A percentile compares a stretch with the other conserved stretches of the same genome.
phyloP scores from a whole-genome alignment of 2,329 filamentous ascomycete species.

The Periconia digitata region DNA sequence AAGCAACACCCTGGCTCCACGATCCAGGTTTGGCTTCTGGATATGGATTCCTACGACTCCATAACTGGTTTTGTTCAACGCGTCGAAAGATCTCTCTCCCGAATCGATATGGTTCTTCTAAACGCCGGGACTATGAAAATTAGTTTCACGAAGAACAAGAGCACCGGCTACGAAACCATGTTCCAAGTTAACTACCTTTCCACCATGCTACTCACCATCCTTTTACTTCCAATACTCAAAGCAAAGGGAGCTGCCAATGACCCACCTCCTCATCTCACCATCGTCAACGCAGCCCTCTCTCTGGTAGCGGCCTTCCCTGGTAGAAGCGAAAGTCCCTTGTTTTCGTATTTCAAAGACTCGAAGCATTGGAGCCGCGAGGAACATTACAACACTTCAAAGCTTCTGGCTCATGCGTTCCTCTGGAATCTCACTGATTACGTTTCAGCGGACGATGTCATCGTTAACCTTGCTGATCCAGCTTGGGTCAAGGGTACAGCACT shows the following conservation, averaged over 20 bases:
- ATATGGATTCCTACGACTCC: slow-evolving; percentile 25
- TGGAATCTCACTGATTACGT: slow-evolving; percentile 16
- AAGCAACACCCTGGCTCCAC: slow-evolving; percentile 12
- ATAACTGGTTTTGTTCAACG: slow-evolving; percentile 21
- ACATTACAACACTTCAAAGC: slow-evolving; percentile 21
- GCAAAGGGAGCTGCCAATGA: background rate
- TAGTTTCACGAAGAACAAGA: slow-evolving; percentile 18
- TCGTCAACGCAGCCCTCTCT: slow-evolving; percentile 13
- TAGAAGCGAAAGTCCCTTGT: slow-evolving; percentile 8
- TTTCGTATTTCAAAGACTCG: slow-evolving; percentile 15
- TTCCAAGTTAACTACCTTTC: slow-evolving; percentile 60
- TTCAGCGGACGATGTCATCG: slow-evolving; percentile 25
- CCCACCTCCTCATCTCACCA: slow-evolving; percentile 13
- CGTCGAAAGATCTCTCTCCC: slow-evolving; percentile 8
- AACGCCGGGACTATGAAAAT: slow-evolving; percentile 33
- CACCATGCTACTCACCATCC: slow-evolving; percentile 54
- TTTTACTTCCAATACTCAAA: slow-evolving; percentile 45
- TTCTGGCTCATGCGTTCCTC: slow-evolving; percentile 20
- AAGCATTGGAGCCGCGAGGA: slow-evolving; percentile 6
- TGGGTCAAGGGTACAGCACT: slow-evolving; percentile 49
- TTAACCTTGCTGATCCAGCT: slow-evolving; percentile 54
- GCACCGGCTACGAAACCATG: slow-evolving; percentile 36
- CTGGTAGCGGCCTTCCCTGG: slow-evolving; percentile 9
- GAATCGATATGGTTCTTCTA: slow-evolving; percentile 32
- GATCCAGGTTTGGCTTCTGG: slow-evolving; percentile 31